These are phyloP conservation scores for Pyrrhoderma noxium DNA, from an alignment of 1,284 basidiomycete species.

Conservation along the genomic window DNA sequence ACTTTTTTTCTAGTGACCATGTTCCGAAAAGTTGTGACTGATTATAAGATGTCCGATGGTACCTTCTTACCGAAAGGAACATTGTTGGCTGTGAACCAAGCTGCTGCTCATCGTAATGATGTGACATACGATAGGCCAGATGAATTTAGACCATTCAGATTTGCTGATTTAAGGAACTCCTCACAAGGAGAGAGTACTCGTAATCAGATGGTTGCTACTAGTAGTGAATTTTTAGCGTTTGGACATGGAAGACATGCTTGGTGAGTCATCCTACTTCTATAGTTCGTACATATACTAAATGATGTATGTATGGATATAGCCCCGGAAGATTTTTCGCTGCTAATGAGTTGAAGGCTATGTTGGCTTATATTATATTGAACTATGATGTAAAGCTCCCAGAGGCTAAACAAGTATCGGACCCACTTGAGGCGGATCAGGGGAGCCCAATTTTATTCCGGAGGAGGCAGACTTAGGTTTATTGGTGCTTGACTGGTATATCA, in stretches of 20 bases:
- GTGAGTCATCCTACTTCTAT: no score
- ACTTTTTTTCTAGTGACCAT: conserved; percentile 30
- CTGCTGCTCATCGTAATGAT: conserved; percentile 24
- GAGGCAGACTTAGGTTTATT: no score
- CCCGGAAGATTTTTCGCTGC: conserved; percentile 43
- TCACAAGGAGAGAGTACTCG: conserved; percentile 10
- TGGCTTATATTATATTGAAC: conserved; percentile 36
- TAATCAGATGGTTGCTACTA: conserved; percentile 23
- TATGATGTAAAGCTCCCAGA: conserved; percentile 39
- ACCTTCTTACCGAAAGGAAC: conserved; percentile 33
- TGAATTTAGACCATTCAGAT: conserved; percentile 30
- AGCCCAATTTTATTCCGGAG: conserved; percentile 18
- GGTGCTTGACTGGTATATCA: no score
- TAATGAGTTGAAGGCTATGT: conserved; percentile 38
- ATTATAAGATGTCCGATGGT: conserved; percentile 37
- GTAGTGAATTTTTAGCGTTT: conserved; percentile 24
- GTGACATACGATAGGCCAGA: conserved; percentile 24
- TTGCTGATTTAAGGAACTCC: conserved; percentile 15
- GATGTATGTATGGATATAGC: conserved; percentile 18
- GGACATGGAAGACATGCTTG: conserved; percentile 27
- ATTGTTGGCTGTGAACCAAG: conserved; percentile 23
- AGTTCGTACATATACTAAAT: neutral
- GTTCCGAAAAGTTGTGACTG: conserved; percentile 28
- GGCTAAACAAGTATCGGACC: conserved; percentile 22
- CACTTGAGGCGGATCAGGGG: conserved; percentile 14